Conservation (phyloP, 1,284 basidiomycete species). For the Ustilago cynodontis region DNA sequence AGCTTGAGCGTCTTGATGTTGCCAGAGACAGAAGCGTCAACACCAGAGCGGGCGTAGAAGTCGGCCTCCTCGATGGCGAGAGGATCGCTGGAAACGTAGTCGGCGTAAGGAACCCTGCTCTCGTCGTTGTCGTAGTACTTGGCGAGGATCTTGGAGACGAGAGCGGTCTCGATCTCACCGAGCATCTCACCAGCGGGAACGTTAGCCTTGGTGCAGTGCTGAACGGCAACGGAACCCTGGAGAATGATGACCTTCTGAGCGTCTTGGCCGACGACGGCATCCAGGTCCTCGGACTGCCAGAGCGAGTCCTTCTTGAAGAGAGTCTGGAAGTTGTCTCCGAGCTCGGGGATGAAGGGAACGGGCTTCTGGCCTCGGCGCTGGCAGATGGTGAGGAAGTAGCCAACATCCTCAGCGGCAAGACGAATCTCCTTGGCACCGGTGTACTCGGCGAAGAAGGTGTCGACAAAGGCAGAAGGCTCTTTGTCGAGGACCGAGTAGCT, state of each 20-base stretch:
- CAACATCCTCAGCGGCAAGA: constrained; percentile 92
- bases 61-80: constrained; percentile 71
- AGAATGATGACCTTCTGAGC: constrained; percentile 97
- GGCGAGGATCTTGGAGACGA: constrained; percentile 85
- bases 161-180: constrained; percentile 83
- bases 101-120: constrained; percentile 82
- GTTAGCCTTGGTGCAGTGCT: constrained; percentile 87
- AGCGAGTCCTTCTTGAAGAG: constrained; percentile 82
- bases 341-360: constrained; percentile 96
- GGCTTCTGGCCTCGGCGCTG: constrained; percentile 98
- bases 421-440: constrained; percentile 85
- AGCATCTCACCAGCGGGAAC: constrained; percentile 93
- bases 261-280: constrained; percentile 92
- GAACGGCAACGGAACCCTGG: constrained; percentile 94
- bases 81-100: constrained; percentile 81
- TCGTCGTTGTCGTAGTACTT: constrained; percentile 84
- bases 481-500: constrained; percentile 87
- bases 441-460: constrained; percentile 85
- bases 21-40: constrained; percentile 76
- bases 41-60: constrained; percentile 70
- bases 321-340: constrained; percentile 88
- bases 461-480: constrained; percentile 79
- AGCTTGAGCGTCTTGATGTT: constrained; percentile 51
- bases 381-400: constrained; percentile 93
- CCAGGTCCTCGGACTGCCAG: constrained; percentile 98